These are phyloP conservation scores for Penicillium oxalicum DNA, from an alignment of 2,329 filamentous ascomycete genomes.

Conservation along the genomic window DNA sequence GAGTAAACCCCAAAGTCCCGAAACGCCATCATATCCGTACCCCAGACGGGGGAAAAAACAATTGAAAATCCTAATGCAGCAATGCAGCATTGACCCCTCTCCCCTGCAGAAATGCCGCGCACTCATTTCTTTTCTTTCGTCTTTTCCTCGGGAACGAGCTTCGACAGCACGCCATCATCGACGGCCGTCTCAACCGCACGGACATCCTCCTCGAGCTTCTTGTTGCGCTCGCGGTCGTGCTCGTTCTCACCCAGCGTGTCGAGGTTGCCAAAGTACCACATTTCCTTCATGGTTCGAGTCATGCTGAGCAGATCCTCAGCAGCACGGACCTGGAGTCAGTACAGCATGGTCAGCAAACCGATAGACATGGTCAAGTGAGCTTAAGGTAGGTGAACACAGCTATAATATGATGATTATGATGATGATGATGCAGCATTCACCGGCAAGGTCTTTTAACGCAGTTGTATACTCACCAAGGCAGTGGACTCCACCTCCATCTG, in stretches of 20 bases:
- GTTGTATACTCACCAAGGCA: slow-evolving; percentile 44
- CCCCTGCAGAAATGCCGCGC: too few relatives aligned
- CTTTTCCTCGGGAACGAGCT: slow-evolving; percentile 7
- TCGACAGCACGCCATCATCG: slow-evolving; percentile 26
- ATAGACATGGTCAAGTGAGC: too few relatives aligned
- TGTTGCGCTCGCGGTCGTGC: slow-evolving; percentile 34
- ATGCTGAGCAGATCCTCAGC: slow-evolving; percentile 58
- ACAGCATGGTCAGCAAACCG: neutral
- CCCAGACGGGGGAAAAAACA: too few relatives aligned
- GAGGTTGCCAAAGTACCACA: slow-evolving; percentile 61
- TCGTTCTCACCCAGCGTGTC: slow-evolving; percentile 49
- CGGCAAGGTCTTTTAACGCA: neutral
- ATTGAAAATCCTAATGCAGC: too few relatives aligned
- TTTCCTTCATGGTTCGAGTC: slow-evolving; percentile 58
- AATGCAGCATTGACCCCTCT: too few relatives aligned
- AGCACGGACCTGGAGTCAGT: slow-evolving; percentile 47
- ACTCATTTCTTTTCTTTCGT: neutral
- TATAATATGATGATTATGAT: too few relatives aligned
- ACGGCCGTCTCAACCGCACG: slow-evolving; percentile 43
- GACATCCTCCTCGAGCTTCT: slow-evolving; percentile 45
- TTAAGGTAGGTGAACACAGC: too few relatives aligned
- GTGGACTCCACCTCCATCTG: slow-evolving; percentile 55
- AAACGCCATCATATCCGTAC: too few relatives aligned
- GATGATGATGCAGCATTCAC: too few relatives aligned
- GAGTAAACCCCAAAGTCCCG: too few relatives aligned